Evolutionary conservation across 768 basidiomycete species (phyloP), one percentile per base, ranked within the genome.

Genomic region (Asterophora lycoperdoides): DNA sequence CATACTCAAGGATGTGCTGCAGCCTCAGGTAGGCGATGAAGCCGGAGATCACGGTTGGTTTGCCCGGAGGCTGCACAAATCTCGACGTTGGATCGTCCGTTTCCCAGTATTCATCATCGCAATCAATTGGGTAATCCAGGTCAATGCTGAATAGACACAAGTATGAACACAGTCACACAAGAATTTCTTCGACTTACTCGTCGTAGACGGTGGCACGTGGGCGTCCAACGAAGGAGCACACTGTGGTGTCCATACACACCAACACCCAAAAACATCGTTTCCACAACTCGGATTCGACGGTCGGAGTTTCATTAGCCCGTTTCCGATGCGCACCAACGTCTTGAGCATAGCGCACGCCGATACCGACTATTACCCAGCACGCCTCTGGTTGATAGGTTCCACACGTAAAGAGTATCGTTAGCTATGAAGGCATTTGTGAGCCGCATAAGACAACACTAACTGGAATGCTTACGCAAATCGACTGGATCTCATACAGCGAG

Each of bases 21-120:
- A 90, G 70, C 34, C 77, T 75, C 38, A 85, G 60, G 33, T 71
- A 70, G 28, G 71, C 68, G 40, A 78, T 77, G 59, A 86, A 84
- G 50, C 71, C 80, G 1, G 79, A 59, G 4, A 86, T 65, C 8
- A 60, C 62, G 4, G 80, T 81, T 1, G 81, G 79, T 58, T 75
- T 78, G 9, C 69, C 74, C 15, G 66, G 57, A 0, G 88, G 89
- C 60, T 90, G 89, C 45, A 78, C 68, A 64, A 86, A 88, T 2
- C 71, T 70, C 15, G 66, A 66, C 3, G 67, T 61, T 1, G 74
- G 70, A 49, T 77, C 77, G 40, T 57, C 66, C 28, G 65, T 65
- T 18, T 79, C 76, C 86, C 87, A 89, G 56, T 81, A 87, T 56
- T 85, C 83, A 52, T 87, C 85, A 56, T 79, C 77, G 35, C 83